Percentiles rank a stretch among this genome's conserved stretches.
These are phyloP conservation scores for Zasmidium citrigriseum DNA, from an alignment of 2,329 filamentous ascomycete species.

Conservation along the genomic window DNA sequence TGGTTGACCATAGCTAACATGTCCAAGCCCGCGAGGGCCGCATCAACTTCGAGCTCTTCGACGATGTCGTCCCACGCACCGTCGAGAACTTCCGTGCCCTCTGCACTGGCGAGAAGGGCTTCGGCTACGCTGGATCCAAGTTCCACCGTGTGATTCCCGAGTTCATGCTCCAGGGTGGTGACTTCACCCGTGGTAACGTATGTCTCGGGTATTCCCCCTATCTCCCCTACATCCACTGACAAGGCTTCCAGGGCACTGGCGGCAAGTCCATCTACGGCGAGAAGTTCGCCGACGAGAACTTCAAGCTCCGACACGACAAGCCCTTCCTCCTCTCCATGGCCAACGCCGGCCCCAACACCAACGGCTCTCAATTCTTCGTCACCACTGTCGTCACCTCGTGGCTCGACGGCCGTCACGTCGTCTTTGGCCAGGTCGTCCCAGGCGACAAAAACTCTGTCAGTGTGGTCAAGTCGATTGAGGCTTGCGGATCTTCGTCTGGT, in stretches of 20 bases:
- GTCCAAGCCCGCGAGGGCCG: conserved; percentile 68
- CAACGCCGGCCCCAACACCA: conserved; percentile 96
- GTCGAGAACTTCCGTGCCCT: conserved; percentile 94
- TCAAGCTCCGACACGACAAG: conserved; percentile 84
- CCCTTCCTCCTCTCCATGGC: conserved; percentile 97
- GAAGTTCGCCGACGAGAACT: conserved; percentile 98
- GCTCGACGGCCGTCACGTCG: conserved; percentile 80
- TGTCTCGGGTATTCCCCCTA: conserved; percentile 40
- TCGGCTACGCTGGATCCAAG: conserved; percentile 75
- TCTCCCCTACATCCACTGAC: conserved; percentile 8
- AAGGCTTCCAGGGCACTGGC: conserved; percentile 71
- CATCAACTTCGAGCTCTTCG: conserved; percentile 87
- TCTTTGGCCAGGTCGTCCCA: conserved; percentile 71
- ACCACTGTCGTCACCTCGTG: conserved; percentile 67
- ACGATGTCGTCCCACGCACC: conserved; percentile 87
- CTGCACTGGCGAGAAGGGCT: conserved; percentile 92
- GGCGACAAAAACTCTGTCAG: conserved; percentile 56
- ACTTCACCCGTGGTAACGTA: conserved; percentile 94
- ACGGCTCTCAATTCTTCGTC: conserved; percentile 74
- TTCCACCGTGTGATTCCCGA: conserved; percentile 98
- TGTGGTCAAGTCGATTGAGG: conserved; percentile 62
- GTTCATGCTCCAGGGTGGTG: conserved; percentile 98
- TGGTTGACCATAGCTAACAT: conserved; percentile 19
- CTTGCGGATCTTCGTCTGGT: conserved; percentile 57
- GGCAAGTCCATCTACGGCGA: conserved; percentile 97